These are phyloP conservation scores for Odontarrhena argentea DNA, from an alignment of 345 rosid species.

Conservation along the genomic window DNA sequence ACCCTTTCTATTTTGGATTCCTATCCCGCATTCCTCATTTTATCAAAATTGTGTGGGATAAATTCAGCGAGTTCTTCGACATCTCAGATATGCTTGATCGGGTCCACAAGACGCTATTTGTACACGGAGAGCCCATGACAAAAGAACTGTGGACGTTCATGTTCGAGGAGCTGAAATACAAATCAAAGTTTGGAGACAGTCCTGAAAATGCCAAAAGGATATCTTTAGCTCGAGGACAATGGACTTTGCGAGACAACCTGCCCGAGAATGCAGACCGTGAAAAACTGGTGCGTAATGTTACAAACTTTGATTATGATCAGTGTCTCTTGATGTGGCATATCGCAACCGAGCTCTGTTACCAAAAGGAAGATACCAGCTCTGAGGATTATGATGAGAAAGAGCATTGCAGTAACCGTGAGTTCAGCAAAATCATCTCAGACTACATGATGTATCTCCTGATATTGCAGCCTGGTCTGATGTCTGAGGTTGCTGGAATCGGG, in stretches of 20 bases:
- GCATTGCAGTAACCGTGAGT: conserved; percentile 28
- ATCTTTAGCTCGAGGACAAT: conserved; percentile 55
- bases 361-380: background rate
- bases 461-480: conserved; percentile 56
- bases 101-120: conserved; percentile 31
- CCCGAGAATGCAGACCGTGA: background rate
- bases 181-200: conserved; percentile 50
- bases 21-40: conserved; percentile 31
- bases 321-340: conserved; percentile 58
- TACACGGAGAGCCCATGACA: conserved; percentile 48
- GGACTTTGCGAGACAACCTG: conserved; percentile 43
- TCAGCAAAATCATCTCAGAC: conserved; percentile 54
- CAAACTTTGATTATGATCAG: conserved; percentile 45
- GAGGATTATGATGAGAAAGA: background rate
- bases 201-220: conserved; percentile 51
- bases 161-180: conserved; percentile 43
- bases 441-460: conserved; percentile 63
- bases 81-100: conserved; percentile 40
- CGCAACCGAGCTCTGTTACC: conserved; percentile 62
- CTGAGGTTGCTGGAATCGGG: conserved; percentile 58
- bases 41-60: conserved; percentile 6
- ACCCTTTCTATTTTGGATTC: conserved; percentile 34
- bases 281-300: conserved; percentile 42
- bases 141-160: conserved; percentile 54
- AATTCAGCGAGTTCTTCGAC: conserved; percentile 35